A percentile compares a stretch with the other conserved stretches of the same genome.
Evolutionary conservation across 148 eudicot species (phyloP).

Genomic region (Heliamphora exappendiculata): DNA sequence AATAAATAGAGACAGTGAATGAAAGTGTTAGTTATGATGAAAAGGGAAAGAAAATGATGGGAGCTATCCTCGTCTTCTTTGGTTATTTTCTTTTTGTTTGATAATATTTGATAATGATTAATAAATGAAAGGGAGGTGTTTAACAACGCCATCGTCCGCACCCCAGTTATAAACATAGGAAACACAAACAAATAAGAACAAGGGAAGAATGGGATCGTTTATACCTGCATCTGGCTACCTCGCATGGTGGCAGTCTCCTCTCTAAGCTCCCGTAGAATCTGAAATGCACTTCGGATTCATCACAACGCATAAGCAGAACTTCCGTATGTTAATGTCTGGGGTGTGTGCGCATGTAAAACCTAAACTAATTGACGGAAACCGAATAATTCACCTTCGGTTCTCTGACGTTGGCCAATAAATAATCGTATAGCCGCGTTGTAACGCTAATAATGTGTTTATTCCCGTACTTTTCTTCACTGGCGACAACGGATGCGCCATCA

Average conservation of each 20-base stretch:
- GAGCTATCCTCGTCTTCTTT: no score
- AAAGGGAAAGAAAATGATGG: no score
- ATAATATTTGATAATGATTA: no score
- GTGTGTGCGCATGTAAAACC: background rate
- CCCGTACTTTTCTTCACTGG: slow-evolving; percentile 49
- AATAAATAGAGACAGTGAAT: no score
- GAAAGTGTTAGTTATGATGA: no score
- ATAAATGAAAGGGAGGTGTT: no score
- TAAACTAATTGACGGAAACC: background rate
- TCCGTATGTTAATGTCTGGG: no score
- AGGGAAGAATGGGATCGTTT: background rate
- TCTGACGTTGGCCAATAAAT: slow-evolving; percentile 59
- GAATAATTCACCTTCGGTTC: slow-evolving; percentile 49
- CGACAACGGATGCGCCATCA: slow-evolving; percentile 26
- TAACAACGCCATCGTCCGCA: no score
- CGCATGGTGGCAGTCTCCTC: slow-evolving; percentile 77
- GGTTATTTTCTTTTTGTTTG: no score
- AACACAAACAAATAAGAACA: background rate
- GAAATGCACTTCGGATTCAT: slow-evolving; percentile 4
- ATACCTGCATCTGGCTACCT: slow-evolving; percentile 92
- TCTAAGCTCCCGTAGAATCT: slow-evolving; percentile 65
- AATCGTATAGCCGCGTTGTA: slow-evolving; percentile 72
- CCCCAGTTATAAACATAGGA: background rate
- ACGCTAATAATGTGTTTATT: slow-evolving; percentile 69
- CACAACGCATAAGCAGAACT: background rate